Conservation (phyloP, 2,329 filamentous ascomycete genomes). For the Fusarium luffae region DNA sequence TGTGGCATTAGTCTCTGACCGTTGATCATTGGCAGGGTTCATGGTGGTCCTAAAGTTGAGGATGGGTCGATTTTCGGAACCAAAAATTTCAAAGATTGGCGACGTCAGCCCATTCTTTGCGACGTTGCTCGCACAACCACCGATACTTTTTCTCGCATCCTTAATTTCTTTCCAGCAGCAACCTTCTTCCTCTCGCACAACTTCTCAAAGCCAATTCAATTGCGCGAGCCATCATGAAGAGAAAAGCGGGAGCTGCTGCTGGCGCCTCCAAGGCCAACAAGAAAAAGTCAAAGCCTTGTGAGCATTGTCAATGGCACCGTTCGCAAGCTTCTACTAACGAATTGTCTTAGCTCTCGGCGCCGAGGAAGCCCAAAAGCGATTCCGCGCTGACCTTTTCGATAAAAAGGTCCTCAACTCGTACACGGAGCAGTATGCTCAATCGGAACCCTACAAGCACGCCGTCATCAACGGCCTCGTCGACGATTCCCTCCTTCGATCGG, state of each 20-base stretch:
- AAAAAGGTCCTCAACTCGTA: slow-evolving; percentile 67
- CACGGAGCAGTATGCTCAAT: slow-evolving; percentile 70
- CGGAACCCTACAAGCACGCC: slow-evolving; percentile 86
- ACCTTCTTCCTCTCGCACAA: slow-evolving; percentile 1
- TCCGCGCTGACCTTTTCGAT: slow-evolving; percentile 75
- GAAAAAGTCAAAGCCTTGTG: slow-evolving; percentile 66
- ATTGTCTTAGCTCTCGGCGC: slow-evolving; percentile 56
- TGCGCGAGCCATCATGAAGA: slow-evolving; percentile 60
- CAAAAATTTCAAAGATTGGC: slow-evolving; percentile 40
- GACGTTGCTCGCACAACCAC: slow-evolving; percentile 26
- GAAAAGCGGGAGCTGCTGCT: slow-evolving; percentile 64
- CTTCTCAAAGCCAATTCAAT: slow-evolving; percentile 30
- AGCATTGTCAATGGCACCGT: slow-evolving; percentile 36
- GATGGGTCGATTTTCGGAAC: slow-evolving; percentile 47
- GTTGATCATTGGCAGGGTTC: slow-evolving; percentile 11
- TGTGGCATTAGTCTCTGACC: slow-evolving; percentile 1
- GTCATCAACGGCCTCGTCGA: slow-evolving; percentile 87
- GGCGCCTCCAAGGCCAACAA: slow-evolving; percentile 58
- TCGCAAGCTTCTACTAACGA: slow-evolving; percentile 27
- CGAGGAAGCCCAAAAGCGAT: slow-evolving; percentile 66
- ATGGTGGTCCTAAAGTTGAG: slow-evolving; percentile 13
- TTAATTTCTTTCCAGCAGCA: slow-evolving; percentile 9
- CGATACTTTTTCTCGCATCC: background rate
- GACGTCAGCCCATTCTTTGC: slow-evolving; percentile 47
- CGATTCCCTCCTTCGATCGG: slow-evolving; percentile 82